A percentile compares a stretch with the other conserved stretches of the same genome.
Conservation (phyloP, 2,329 filamentous ascomycete species). For the Alternaria novae-zelandiae region DNA sequence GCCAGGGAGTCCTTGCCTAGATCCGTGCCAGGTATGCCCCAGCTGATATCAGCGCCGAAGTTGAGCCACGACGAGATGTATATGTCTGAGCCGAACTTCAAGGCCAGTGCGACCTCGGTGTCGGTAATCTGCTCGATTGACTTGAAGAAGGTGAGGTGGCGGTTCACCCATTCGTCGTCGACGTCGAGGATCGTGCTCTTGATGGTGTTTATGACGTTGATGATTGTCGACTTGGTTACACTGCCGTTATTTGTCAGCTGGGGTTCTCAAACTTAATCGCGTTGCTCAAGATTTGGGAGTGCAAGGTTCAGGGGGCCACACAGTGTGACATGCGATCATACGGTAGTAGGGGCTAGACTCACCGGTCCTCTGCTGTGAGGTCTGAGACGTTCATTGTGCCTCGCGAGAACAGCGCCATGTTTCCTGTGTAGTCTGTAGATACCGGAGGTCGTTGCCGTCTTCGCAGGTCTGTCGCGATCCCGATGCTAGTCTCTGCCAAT, state of each 20-base stretch:
- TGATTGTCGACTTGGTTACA: conserved; percentile 39
- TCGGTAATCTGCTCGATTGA: conserved; percentile 37
- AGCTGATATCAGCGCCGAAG: conserved; percentile 40
- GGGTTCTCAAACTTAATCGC: neutral
- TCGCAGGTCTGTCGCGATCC: conserved; percentile 41
- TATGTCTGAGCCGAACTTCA: conserved; percentile 40
- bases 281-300: conserved; percentile 9
- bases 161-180: conserved; percentile 39
- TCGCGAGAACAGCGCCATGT: conserved; percentile 41
- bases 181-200: conserved; percentile 36
- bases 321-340: conserved; percentile 5
- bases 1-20: conserved; percentile 26
- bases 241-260: conserved; percentile 27
- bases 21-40: conserved; percentile 45
- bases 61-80: conserved; percentile 47
- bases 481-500: conserved; percentile 32
- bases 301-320: conserved; percentile 5
- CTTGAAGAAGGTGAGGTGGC: conserved; percentile 41
- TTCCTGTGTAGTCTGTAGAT: conserved; percentile 37
- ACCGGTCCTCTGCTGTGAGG: conserved; percentile 36
- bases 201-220: conserved; percentile 35
- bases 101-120: conserved; percentile 37
- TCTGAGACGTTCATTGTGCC: conserved; percentile 35
- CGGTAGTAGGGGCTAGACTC: conserved; percentile 20
- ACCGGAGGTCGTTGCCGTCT: conserved; percentile 34